These are phyloP conservation scores for Auriscalpium vulgare DNA, from an alignment of 768 basidiomycete genomes.

Conservation along the genomic window DNA sequence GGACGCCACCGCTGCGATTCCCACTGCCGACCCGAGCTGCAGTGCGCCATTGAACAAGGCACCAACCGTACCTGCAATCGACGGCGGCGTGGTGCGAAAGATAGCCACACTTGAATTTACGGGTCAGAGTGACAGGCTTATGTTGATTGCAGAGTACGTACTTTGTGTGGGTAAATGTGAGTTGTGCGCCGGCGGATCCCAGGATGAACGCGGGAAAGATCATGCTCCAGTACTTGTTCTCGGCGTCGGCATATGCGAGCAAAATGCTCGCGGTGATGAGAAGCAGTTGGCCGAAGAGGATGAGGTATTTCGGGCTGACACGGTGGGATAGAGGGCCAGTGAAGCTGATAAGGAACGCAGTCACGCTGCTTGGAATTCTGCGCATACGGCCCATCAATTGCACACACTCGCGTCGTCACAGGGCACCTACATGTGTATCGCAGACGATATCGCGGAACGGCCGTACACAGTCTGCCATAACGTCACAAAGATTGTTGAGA, in stretches of 20 bases:
- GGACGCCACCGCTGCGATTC: constrained; percentile 38
- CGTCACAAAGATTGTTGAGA: constrained; percentile 25
- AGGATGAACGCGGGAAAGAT: constrained; percentile 43
- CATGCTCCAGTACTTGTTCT: constrained; percentile 37
- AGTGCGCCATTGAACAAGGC: constrained; percentile 50
- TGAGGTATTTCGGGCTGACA: constrained; percentile 35
- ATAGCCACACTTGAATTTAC: constrained; percentile 35
- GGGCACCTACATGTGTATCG: constrained; percentile 27
- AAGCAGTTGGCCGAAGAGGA: constrained; percentile 33
- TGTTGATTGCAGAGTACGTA: constrained; percentile 19
- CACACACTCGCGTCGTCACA: neutral
- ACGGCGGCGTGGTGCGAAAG: constrained; percentile 38
- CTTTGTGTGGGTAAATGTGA: constrained; percentile 42
- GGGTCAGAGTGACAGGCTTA: neutral
- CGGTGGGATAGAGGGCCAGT: constrained; percentile 30
- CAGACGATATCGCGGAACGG: constrained; percentile 30
- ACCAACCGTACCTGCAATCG: constrained; percentile 45
- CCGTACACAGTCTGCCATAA: constrained; percentile 29
- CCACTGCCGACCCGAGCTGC: constrained; percentile 45
- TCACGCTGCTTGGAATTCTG: constrained; percentile 10
- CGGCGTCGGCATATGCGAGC: constrained; percentile 32
- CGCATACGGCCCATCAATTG: neutral
- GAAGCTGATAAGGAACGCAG: constrained; percentile 34
- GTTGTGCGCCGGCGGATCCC: constrained; percentile 37
- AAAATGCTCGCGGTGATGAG: constrained; percentile 32